Evolutionary conservation across 2,329 filamentous ascomycete genomes (phyloP), one percentile per base, ranked within the genome.

Genomic region (Xylaria sp.): DNA sequence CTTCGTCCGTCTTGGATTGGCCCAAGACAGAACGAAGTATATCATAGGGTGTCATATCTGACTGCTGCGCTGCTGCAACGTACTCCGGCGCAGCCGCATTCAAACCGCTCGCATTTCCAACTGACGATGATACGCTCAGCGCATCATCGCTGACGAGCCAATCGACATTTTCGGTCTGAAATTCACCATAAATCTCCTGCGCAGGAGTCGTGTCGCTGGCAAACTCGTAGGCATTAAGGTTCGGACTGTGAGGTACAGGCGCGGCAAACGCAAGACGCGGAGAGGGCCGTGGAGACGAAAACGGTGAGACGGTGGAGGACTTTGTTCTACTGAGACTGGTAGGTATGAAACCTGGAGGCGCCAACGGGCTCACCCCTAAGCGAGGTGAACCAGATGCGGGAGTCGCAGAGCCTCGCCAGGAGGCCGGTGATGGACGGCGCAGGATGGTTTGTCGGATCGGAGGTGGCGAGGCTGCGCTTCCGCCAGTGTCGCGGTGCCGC

Each of bases 31-130:
- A 98, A 70, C 96, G 92, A 65, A 99, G 86, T 89, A 99, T 98
- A 79, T 99, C 96, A 81, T 98, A 97, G 0, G 96, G 95, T 68
- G 93, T 97, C 95, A 99, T 98, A 77, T 98, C 94, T 66, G 90
- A 89, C 77, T 92, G 92, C 78, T 91, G 88, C 60, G 86, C 82
- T 59, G 86, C 82, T 39, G 86, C 84, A 1, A 87, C 86, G 75
- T 89, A 98, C 79, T 98, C 94, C 28, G 94, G 92, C 5, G 93
- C 93, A 15, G 91, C 91, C 52, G 90, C 91, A 76, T 94, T 94
- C 69, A 95, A 86, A 41, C 88, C 90, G 73, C 90, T 94, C 18
- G 91, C 86, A 10, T 88, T 89, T 44, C 89, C 87, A 50, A 88
- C 81, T 8, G 91, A 92, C 28, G 94, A 97, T 28, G 93, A 91